phyloP scores from a whole-genome alignment of 805 yeast genomes.

The Yamadazyma olivae region DNA sequence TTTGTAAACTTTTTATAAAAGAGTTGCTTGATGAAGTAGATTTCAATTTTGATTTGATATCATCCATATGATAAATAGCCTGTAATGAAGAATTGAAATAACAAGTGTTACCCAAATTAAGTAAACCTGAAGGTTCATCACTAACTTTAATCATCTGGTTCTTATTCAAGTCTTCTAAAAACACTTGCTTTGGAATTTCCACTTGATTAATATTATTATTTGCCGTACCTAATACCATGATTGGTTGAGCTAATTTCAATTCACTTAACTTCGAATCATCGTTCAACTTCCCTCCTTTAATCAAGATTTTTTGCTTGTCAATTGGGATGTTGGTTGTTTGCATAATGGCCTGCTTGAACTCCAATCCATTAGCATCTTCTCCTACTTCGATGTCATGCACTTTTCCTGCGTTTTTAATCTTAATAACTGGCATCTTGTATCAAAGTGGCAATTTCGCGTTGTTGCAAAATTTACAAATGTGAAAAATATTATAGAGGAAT shows the following conservation, averaged over 20 bases:
- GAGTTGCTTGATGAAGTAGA: constrained; percentile 11
- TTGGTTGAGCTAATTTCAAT: constrained; percentile 59
- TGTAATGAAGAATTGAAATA: constrained; percentile 71
- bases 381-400: constrained; percentile 43
- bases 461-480: neutral
- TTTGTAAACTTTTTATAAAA: constrained; percentile 35
- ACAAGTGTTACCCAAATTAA: constrained; percentile 75
- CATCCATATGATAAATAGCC: constrained; percentile 46
- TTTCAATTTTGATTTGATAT: constrained; percentile 26
- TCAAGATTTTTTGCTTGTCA: constrained; percentile 83
- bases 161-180: constrained; percentile 66
- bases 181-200: constrained; percentile 54
- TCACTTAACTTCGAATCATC: constrained; percentile 59
- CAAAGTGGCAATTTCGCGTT: constrained; percentile 7
- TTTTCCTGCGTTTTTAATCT: constrained; percentile 43
- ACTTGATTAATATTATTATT: constrained; percentile 54
- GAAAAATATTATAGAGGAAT: no score
- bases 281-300: constrained; percentile 83
- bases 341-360: constrained; percentile 66
- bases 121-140: constrained; percentile 61
- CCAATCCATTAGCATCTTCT: constrained; percentile 52
- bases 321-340: constrained; percentile 80
- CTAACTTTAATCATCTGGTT: constrained; percentile 35
- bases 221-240: constrained; percentile 92
- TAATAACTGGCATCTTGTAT: constrained; percentile 7